Percentiles rank a stretch among this genome's conserved stretches.
Conservation (phyloP, 805 yeast genomes). For the Candida fluviatilis region DNA sequence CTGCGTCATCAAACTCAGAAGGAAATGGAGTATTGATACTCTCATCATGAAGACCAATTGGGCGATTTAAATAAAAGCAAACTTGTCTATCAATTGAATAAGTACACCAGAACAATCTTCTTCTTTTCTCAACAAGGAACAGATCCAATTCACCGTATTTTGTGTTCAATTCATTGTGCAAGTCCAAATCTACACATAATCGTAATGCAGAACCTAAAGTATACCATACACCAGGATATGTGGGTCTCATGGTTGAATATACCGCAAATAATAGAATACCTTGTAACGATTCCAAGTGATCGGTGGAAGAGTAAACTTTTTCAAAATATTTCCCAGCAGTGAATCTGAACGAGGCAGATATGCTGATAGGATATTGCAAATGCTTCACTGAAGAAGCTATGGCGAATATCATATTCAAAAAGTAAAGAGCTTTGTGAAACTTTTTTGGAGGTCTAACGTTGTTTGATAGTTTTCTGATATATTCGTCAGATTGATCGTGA, state of each 20-base stretch:
- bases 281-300: conserved; percentile 68
- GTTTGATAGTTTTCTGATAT: conserved; percentile 31
- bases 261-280: conserved; percentile 64
- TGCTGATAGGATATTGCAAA: conserved; percentile 57
- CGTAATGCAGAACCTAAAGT: conserved; percentile 77
- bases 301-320: conserved; percentile 50
- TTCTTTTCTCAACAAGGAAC: conserved; percentile 60
- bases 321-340: conserved; percentile 62
- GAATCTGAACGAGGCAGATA: conserved; percentile 65
- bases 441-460: conserved; percentile 42
- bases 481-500: conserved; percentile 12
- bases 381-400: conserved; percentile 74
- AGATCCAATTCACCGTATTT: conserved; percentile 41
- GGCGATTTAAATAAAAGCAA: conserved; percentile 82
- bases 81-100: conserved; percentile 83
- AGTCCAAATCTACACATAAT: conserved; percentile 76
- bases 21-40: conserved; percentile 70
- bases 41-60: conserved; percentile 85
- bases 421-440: conserved; percentile 57
- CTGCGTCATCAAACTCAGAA: conserved; percentile 67
- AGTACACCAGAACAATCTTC: conserved; percentile 85
- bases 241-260: conserved; percentile 83
- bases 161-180: conserved; percentile 60
- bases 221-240: conserved; percentile 92
- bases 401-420: conserved; percentile 74